phyloP scores from a whole-genome alignment of 257 asterid genomes.

The Gentiana macrophylla region DNA sequence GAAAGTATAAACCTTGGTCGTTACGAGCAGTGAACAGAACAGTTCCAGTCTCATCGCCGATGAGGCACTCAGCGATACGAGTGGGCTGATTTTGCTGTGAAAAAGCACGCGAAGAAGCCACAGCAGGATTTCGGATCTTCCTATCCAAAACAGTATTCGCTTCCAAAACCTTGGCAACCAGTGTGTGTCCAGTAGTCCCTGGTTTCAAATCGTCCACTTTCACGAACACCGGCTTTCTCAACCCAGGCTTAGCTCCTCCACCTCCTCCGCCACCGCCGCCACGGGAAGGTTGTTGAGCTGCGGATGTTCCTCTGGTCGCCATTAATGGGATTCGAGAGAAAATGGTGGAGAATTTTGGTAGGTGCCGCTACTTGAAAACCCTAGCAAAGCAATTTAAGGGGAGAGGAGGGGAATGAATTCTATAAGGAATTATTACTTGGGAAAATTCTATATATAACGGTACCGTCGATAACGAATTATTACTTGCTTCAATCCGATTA shows the following conservation, averaged over 20 bases:
- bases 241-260: conserved; percentile 29
- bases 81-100: conserved; percentile 39
- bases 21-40: conserved; percentile 81
- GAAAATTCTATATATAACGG: too few species aligned
- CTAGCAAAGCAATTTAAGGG: conserved; percentile 20
- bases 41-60: conserved; percentile 75
- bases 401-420: not conserved
- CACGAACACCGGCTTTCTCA: conserved; percentile 67
- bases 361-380: conserved; percentile 15
- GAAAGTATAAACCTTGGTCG: conserved; percentile 41
- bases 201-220: conserved; percentile 64
- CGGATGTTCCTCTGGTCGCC: conserved; percentile 42
- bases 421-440: too few species aligned
- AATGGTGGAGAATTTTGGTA: not conserved
- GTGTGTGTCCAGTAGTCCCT: conserved; percentile 59
- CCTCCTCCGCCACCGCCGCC: conserved; percentile 18
- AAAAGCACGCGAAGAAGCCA: conserved; percentile 32
- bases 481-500: too few species aligned
- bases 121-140: conserved; percentile 53
- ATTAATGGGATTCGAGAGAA: conserved; percentile 14
- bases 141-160: conserved; percentile 54
- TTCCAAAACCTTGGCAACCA: conserved; percentile 51
- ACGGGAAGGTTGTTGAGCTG: conserved; percentile 7
- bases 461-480: too few species aligned
- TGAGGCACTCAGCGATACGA: conserved; percentile 66